These are phyloP conservation scores for Dioscorea alata DNA, from an alignment of 106 monocot species.

Conservation along the genomic window DNA sequence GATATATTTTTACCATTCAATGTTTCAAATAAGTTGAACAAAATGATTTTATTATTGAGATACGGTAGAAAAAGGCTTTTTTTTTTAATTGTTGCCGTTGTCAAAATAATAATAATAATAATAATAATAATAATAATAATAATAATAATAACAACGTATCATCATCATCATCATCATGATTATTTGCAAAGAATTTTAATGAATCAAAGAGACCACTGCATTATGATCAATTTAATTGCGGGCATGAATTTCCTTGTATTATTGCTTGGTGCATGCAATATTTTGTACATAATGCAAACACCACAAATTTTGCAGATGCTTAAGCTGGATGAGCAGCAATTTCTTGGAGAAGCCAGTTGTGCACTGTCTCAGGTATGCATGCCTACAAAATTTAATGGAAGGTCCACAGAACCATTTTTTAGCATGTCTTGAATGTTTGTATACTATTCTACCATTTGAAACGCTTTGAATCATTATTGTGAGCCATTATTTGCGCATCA, in stretches of 20 bases:
- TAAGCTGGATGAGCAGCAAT: slow-evolving; percentile 86
- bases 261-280: neutral
- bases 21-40: too few relatives aligned
- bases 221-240: too few relatives aligned
- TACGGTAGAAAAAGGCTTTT: too few relatives aligned
- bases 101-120: too few relatives aligned
- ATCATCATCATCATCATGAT: too few relatives aligned
- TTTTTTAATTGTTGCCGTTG: too few relatives aligned
- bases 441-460: neutral
- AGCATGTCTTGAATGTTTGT: neutral
- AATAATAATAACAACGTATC: too few relatives aligned
- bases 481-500: neutral
- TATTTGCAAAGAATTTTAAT: too few relatives aligned
- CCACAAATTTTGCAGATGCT: slow-evolving; percentile 42
- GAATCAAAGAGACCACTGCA: too few relatives aligned
- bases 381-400: neutral
- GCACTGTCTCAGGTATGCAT: slow-evolving; percentile 72
- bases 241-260: neutral
- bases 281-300: neutral
- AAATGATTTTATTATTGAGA: too few relatives aligned
- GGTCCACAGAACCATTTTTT: neutral
- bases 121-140: too few relatives aligned
- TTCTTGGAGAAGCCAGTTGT: slow-evolving; percentile 89
- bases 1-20: too few relatives aligned
- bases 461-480: neutral